phyloP scores from a whole-genome alignment of 2,329 filamentous ascomycete genomes.

The Fusarium marasasianum region DNA sequence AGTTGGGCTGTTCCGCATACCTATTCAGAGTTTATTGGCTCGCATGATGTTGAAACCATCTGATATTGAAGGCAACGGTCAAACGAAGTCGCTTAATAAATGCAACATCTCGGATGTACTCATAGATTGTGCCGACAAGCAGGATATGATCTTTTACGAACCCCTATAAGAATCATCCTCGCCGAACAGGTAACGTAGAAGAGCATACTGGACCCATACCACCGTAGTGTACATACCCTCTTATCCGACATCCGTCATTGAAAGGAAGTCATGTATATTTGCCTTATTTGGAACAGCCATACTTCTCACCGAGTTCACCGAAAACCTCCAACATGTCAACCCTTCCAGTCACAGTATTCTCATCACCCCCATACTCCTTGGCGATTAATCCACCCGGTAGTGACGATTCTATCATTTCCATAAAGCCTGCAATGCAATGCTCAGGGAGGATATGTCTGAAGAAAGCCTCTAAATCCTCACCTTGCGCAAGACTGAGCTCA shows the following conservation, averaged over 20 bases:
- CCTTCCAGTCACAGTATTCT: conserved; percentile 35
- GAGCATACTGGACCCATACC: not conserved
- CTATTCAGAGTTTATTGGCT: not conserved
- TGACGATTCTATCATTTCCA: conserved; percentile 40
- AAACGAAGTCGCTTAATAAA: not conserved
- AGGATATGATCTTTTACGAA: not conserved
- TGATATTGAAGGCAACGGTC: not conserved
- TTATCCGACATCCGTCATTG: not conserved
- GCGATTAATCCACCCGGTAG: conserved; percentile 42
- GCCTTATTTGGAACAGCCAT: not conserved
- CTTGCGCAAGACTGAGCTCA: conserved; percentile 30
- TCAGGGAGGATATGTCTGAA: conserved; percentile 34
- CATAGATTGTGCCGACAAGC: not conserved
- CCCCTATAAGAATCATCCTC: not conserved
- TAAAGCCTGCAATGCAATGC: conserved; percentile 35
- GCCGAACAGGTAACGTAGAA: not conserved
- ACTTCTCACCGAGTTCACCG: not conserved
- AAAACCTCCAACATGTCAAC: conserved; percentile 39
- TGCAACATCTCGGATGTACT: too few relatives aligned
- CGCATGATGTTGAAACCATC: not conserved
- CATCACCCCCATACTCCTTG: conserved; percentile 34
- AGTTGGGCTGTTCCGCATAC: not conserved
- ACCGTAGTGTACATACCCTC: too few relatives aligned
- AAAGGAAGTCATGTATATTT: not conserved
- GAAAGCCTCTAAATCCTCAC: conserved; percentile 36